Base-by-base conservation (phyloP, 1,139 yeast genomes). In the Eremothecium coryli region DNA sequence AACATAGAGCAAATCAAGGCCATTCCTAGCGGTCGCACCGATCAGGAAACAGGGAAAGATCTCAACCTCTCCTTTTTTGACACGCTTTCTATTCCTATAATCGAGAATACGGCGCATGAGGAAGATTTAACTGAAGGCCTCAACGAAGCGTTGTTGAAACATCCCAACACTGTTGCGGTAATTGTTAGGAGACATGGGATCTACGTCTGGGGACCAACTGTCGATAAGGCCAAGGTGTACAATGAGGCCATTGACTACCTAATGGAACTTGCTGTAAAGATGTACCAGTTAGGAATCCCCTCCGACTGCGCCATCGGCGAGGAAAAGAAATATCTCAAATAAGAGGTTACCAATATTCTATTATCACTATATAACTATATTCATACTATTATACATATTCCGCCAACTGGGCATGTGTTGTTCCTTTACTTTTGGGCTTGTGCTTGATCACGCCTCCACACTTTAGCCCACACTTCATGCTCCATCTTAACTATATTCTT, bases 1-100 rank as follows among this genome's bases (percentile, higher is more conserved):
- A 75, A 82, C 46, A 76, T 88, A 45, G 97, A 90, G 61, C 95
- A 88, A 60, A 84, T 88, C 60, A 90, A 90, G 57, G 97, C 96
- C 0, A 65, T 86, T 34, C 97, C 97, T 3, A 70, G 70, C 34
- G 71, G 73, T 38, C 66, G 73, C 4, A 76, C 68, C 43, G 73
- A 80, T 35, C 41, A 48, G 14, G 36, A 26, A 5, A 46, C 53
- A 6, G 52, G 50, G 7, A 57, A 56, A 36, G 47, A 48, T 2
- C 58, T 68, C 11, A 55, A 55, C 23, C 60, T 85, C 58, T 71
- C 78, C 43, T 78, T 75, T 58, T 75, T 70, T 44, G 95, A 86
- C 47, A 81, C 77, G 11, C 63, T 86, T 51, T 74, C 69, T 11
- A 80, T 88, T 32, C 97, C 97, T 10, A 88, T 90, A 48, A 84